Percentiles rank a stretch among this genome's conserved stretches.
Conservation (phyloP, 2,329 filamentous ascomycete genomes). For the Claviceps sorghi region DNA sequence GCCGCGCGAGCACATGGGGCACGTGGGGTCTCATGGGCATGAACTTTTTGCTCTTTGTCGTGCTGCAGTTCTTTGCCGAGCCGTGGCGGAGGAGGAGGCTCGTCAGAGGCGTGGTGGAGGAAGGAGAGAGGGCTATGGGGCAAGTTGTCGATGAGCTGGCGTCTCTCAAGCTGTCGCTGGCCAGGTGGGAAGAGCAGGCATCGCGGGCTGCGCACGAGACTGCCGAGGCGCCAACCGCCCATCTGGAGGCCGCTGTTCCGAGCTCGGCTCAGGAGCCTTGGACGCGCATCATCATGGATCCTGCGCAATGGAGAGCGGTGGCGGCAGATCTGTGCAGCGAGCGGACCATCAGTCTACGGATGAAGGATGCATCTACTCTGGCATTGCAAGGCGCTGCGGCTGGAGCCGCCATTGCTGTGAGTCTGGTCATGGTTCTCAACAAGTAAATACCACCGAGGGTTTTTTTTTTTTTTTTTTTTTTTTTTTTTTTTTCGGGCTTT, state of each 20-base stretch:
- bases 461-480: conserved; percentile 7
- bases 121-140: conserved; percentile 47
- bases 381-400: conserved; percentile 51
- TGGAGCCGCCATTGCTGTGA: conserved; percentile 46
- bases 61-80: conserved; percentile 80
- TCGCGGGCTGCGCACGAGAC: conserved; percentile 1
- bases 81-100: conserved; percentile 76
- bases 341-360: conserved; percentile 44
- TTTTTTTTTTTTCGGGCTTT: too few species aligned
- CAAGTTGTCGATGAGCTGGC: conserved; percentile 30
- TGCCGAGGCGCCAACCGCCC: neutral
- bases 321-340: conserved; percentile 51
- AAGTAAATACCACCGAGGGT: conserved; percentile 10
- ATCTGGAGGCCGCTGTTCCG: neutral
- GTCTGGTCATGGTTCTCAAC: conserved; percentile 35
- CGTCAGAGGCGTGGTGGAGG: conserved; percentile 69
- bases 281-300: conserved; percentile 28
- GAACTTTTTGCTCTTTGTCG: conserved; percentile 77
- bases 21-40: conserved; percentile 97
- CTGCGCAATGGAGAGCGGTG: conserved; percentile 31
- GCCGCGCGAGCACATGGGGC: conserved; percentile 93
- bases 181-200: conserved; percentile 11
- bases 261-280: conserved; percentile 17
- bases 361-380: conserved; percentile 56
- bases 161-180: conserved; percentile 17